These are phyloP conservation scores for Fusarium chaquense DNA, from an alignment of 2,329 filamentous ascomycete genomes.

Conservation along the genomic window DNA sequence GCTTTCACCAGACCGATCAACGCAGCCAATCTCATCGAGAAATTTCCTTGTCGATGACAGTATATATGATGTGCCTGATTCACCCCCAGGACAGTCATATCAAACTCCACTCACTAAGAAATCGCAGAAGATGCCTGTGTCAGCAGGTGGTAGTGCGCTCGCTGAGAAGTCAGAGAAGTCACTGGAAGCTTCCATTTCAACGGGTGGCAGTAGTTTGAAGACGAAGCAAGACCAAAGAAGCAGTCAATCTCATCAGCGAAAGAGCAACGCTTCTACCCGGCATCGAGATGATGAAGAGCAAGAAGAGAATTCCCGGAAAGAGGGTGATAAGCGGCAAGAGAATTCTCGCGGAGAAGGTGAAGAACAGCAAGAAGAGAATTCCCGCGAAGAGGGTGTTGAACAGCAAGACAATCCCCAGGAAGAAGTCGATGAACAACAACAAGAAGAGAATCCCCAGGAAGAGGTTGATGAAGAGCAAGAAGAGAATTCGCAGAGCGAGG, in stretches of 20 bases:
- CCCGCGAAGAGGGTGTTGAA: neutral
- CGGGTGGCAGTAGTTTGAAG: neutral
- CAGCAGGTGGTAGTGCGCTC: neutral
- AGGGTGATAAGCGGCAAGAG: neutral
- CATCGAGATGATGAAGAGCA: neutral
- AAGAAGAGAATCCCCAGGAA: neutral
- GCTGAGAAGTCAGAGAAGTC: neutral
- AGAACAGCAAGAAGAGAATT: neutral
- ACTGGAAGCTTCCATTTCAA: neutral
- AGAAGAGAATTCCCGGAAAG: neutral
- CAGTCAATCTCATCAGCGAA: neutral
- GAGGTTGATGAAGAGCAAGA: neutral
- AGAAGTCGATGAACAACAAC: neutral
- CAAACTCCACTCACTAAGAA: neutral
- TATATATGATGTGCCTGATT: neutral
- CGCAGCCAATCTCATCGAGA: neutral
- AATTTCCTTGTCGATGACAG: neutral
- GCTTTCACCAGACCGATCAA: neutral
- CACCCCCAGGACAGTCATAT: neutral
- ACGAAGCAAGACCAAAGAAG: neutral
- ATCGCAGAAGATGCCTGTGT: neutral
- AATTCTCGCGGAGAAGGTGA: neutral
- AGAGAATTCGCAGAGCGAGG: too few species aligned
- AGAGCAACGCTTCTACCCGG: too few species aligned
- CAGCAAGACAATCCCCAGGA: neutral